Conservation (phyloP, 805 yeast genomes). For the Saturnispora kantuleensis region DNA sequence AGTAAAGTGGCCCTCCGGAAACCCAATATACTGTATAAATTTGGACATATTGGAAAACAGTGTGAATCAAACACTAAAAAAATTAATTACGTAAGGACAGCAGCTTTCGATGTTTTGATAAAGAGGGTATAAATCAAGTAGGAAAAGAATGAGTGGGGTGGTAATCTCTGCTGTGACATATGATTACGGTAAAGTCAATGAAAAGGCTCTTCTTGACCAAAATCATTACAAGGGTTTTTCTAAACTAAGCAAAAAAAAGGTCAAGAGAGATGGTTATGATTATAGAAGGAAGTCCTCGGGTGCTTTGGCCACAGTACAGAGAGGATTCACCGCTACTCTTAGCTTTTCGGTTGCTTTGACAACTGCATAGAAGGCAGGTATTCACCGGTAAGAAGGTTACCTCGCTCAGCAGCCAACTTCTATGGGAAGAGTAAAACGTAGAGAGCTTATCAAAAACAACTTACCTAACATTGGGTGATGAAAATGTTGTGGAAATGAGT, state of each 20-base stretch:
- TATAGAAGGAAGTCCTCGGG: slow-evolving; percentile 64
- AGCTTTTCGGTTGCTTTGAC: no score
- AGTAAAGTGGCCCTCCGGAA: slow-evolving; percentile 16
- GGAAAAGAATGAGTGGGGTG: slow-evolving; percentile 11
- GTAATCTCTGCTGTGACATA: neutral
- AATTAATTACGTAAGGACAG: neutral
- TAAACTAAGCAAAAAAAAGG: slow-evolving; percentile 17
- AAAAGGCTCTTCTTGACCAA: neutral
- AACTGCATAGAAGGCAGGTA: no score
- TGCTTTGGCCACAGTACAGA: no score
- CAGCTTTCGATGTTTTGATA: no score
- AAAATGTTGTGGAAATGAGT: no score
- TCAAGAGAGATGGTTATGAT: slow-evolving; percentile 17
- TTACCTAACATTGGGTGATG: no score
- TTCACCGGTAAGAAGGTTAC: no score
- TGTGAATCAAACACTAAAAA: neutral
- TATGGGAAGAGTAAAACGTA: no score
- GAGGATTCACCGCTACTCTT: no score
- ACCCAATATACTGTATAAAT: slow-evolving; percentile 20
- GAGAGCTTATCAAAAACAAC: no score
- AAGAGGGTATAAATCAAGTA: slow-evolving; percentile 66
- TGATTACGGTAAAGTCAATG: neutral
- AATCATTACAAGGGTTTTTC: slow-evolving; percentile 14
- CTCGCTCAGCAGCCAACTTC: no score
- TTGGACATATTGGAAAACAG: neutral